Conservation (phyloP, 257 asterid genomes). For the Solanum pennellii region DNA sequence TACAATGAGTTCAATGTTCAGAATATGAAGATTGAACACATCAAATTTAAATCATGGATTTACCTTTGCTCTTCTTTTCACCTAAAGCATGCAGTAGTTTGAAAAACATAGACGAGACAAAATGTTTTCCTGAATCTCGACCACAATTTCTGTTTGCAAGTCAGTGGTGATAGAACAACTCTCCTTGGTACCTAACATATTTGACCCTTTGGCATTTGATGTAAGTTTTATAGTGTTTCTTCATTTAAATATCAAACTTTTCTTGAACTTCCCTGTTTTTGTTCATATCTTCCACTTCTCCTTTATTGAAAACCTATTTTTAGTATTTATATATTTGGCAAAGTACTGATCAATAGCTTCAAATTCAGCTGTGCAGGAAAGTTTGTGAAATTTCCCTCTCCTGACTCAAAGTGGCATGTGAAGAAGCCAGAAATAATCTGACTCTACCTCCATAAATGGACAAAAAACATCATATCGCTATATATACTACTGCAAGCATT, state of each 20-base stretch:
- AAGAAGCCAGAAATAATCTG: background rate
- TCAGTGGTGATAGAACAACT: background rate
- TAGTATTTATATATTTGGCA: background rate
- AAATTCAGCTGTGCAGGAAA: background rate
- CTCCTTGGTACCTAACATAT: background rate
- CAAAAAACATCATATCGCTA: slow-evolving; percentile 44
- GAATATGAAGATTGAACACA: background rate
- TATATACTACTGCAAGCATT: slow-evolving; percentile 95
- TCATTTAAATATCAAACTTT: background rate
- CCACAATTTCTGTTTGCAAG: background rate
- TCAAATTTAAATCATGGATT: background rate
- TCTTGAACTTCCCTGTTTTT: background rate
- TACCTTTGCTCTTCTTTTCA: background rate
- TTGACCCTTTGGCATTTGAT: background rate
- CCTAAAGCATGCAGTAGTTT: background rate
- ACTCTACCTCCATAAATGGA: slow-evolving; percentile 9
- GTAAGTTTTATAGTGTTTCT: background rate
- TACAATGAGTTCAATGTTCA: background rate
- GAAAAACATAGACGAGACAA: background rate
- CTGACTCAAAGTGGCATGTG: background rate
- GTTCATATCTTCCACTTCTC: background rate
- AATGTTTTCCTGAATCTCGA: background rate
- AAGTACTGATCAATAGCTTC: background rate
- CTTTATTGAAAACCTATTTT: background rate
- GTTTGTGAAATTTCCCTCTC: background rate